Evolutionary conservation across 2,329 filamentous ascomycete genomes (phyloP).

Genomic region (Ilyonectria robusta): DNA sequence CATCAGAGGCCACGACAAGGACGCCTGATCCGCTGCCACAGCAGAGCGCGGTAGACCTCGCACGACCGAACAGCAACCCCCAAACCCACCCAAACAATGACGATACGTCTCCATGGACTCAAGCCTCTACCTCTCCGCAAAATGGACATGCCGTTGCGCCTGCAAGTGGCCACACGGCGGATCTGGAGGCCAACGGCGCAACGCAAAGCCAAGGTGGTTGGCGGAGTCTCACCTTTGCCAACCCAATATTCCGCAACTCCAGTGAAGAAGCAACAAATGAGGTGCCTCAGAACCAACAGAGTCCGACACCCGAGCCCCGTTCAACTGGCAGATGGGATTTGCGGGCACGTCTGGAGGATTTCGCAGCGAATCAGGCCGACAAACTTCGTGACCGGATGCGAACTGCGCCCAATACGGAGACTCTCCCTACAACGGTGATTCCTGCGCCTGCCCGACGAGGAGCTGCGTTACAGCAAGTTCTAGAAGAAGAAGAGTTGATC

Average conservation of each 20-base stretch:
- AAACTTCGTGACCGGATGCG: slow-evolving; percentile 70
- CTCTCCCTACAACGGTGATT: slow-evolving; percentile 72
- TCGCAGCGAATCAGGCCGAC: slow-evolving; percentile 73
- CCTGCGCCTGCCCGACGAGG: slow-evolving; percentile 73
- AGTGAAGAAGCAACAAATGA: slow-evolving; percentile 32
- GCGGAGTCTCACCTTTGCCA: slow-evolving; percentile 44
- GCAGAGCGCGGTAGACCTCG: slow-evolving; percentile 50
- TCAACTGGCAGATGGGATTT: slow-evolving; percentile 67
- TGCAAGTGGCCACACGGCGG: slow-evolving; percentile 33
- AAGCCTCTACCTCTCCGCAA: slow-evolving; percentile 38
- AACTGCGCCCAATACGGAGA: slow-evolving; percentile 67
- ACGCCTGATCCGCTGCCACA: slow-evolving; percentile 58
- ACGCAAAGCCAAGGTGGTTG: slow-evolving; percentile 45
- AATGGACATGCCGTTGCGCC: slow-evolving; percentile 41
- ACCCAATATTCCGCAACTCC: slow-evolving; percentile 30
- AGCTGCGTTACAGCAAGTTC: slow-evolving; percentile 67
- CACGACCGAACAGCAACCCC: slow-evolving; percentile 53
- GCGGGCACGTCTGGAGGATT: slow-evolving; percentile 70
- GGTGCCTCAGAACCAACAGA: slow-evolving; percentile 19
- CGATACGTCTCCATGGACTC: slow-evolving; percentile 43
- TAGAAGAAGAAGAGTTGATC: slow-evolving; percentile 65
- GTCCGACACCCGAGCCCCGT: slow-evolving; percentile 19
- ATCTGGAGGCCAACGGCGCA: slow-evolving; percentile 49
- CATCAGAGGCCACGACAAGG: slow-evolving; percentile 65
- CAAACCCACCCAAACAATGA: slow-evolving; percentile 45